Evolutionary conservation across 2,329 filamentous ascomycete genomes (phyloP).

Genomic region (Alternaria brassicicola): DNA sequence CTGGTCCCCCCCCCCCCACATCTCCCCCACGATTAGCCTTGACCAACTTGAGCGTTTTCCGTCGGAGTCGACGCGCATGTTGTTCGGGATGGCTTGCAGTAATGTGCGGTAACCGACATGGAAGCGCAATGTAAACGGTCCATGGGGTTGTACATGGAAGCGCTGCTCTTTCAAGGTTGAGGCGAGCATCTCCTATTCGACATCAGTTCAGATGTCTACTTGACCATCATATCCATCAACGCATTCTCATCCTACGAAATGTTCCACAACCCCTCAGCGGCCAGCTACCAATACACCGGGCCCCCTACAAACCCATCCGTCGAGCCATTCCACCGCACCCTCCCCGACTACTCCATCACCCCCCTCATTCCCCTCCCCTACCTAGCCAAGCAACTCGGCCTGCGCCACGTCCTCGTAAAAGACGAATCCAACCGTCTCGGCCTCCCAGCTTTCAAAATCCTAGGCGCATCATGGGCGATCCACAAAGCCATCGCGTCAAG

Average conservation of each 20-base stretch:
- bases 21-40: background rate
- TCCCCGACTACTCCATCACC: constrained; percentile 64
- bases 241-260: constrained; percentile 7
- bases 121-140: background rate
- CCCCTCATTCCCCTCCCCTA: constrained; percentile 60
- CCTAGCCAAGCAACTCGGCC: constrained; percentile 63
- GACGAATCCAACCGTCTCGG: constrained; percentile 72
- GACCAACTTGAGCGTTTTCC: constrained; percentile 5
- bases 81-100: background rate
- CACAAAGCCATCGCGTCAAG: constrained; percentile 61
- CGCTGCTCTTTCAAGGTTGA: background rate
- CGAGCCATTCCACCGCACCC: constrained; percentile 60
- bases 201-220: background rate
- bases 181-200: background rate
- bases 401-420: constrained; percentile 66
- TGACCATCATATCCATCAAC: background rate
- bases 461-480: constrained; percentile 77
- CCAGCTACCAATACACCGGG: constrained; percentile 26
- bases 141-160: background rate
- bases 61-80: constrained; percentile 3
- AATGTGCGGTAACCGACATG: background rate
- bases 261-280: constrained; percentile 38
- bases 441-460: constrained; percentile 78
- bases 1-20: background rate
- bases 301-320: constrained; percentile 26